These are phyloP conservation scores for Takashimella koratensis DNA, from an alignment of 1,284 basidiomycete genomes.

Conservation along the genomic window DNA sequence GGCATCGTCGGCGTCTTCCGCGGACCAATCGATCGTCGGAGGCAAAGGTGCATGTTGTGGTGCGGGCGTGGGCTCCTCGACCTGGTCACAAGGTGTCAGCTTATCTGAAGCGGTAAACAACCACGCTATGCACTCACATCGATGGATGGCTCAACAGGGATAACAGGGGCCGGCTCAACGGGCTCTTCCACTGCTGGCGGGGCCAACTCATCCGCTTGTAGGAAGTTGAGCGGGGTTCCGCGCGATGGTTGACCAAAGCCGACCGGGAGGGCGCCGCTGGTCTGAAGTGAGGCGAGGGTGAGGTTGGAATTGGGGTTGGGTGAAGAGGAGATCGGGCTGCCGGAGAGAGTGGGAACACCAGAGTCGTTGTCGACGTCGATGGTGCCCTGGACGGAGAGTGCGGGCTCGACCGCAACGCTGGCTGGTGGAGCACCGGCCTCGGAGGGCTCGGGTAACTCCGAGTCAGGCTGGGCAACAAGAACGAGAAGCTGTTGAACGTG, in stretches of 20 bases:
- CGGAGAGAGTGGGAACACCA: background rate
- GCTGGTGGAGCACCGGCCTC: constrained; percentile 1
- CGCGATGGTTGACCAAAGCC: background rate
- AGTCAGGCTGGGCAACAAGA: constrained; percentile 16
- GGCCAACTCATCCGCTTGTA: constrained; percentile 44
- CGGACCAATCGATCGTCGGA: constrained; percentile 26
- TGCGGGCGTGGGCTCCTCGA: constrained; percentile 4
- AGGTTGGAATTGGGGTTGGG: background rate
- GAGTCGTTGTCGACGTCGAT: background rate
- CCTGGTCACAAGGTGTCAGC: background rate
- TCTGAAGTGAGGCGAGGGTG: background rate
- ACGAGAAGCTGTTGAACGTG: constrained; percentile 36
- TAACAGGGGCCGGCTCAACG: constrained; percentile 16
- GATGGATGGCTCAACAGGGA: constrained; percentile 4
- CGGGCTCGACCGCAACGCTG: constrained; percentile 5
- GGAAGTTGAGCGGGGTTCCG: constrained; percentile 34
- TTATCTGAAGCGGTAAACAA: background rate
- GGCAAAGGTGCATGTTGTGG: background rate
- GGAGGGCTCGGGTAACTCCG: constrained; percentile 2
- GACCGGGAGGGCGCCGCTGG: background rate
- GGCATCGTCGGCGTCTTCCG: constrained; percentile 17
- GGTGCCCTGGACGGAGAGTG: background rate
- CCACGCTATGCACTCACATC: background rate
- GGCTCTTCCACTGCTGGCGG: constrained; percentile 10
- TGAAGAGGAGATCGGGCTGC: background rate